phyloP scores from a whole-genome alignment of 345 rosid species.

The Excoecaria agallocha region DNA sequence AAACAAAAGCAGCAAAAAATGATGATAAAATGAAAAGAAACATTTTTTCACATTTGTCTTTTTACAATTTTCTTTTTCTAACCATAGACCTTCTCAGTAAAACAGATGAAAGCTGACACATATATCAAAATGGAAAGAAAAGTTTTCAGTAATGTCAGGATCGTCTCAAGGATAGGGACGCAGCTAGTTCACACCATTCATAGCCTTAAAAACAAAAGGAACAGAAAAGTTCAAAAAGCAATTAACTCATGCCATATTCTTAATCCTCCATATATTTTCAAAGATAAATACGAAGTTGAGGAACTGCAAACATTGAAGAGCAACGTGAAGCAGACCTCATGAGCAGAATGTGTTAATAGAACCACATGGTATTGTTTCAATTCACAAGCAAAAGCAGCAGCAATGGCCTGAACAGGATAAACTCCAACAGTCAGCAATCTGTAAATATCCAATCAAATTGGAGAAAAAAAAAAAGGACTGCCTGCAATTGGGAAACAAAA shows the following conservation, averaged over 20 bases:
- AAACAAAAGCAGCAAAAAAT: neutral
- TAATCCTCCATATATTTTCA: too few relatives aligned
- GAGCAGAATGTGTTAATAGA: constrained; percentile 73
- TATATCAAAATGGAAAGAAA: neutral
- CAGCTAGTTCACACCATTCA: neutral
- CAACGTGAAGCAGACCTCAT: constrained; percentile 43
- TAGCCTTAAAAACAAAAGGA: neutral
- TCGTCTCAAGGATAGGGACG: neutral
- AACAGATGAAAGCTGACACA: too few relatives aligned
- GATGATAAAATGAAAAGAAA: neutral
- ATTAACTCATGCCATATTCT: too few relatives aligned
- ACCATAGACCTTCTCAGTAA: too few relatives aligned
- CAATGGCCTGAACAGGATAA: constrained; percentile 54
- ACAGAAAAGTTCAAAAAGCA: too few relatives aligned
- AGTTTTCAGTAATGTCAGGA: neutral
- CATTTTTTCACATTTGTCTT: neutral
- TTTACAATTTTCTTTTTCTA: too few relatives aligned
- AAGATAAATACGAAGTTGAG: neutral
- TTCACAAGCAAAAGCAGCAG: constrained; percentile 67
- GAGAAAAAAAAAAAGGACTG: neutral
- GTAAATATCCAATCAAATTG: neutral
- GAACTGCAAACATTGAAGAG: neutral
- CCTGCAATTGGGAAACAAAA: neutral
- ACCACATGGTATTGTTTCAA: constrained; percentile 50
- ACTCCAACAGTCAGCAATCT: neutral